Evolutionary conservation across 306 rosid genomes (phyloP).

Genomic region (Sophora flavescens): DNA sequence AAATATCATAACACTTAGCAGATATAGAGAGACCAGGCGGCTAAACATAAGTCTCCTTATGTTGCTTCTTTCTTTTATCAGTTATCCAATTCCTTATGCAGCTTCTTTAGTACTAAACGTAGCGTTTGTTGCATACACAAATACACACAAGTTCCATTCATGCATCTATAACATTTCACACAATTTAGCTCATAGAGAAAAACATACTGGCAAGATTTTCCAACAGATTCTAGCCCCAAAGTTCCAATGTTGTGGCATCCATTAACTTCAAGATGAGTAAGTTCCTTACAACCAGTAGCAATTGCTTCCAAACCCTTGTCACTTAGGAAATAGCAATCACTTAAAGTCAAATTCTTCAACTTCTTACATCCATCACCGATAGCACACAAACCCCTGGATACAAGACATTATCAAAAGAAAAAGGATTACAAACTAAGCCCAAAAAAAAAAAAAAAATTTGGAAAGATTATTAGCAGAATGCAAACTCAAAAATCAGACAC

Average conservation of each 20-base stretch:
- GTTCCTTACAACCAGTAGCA: conserved; percentile 91
- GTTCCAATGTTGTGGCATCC: conserved; percentile 97
- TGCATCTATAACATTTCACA: conserved; percentile 21
- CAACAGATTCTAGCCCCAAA: conserved; percentile 81
- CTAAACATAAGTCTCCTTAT: neutral
- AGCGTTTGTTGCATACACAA: conserved; percentile 4
- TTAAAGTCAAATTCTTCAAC: conserved; percentile 81
- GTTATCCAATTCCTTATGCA: conserved; percentile 11
- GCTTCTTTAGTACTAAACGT: conserved; percentile 11
- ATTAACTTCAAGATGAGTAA: conserved; percentile 89
- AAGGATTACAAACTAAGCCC: conserved; percentile 13
- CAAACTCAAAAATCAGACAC: neutral
- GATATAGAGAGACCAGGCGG: conserved; percentile 8
- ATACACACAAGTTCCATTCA: neutral
- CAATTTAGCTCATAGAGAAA: conserved; percentile 36
- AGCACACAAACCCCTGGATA: conserved; percentile 77
- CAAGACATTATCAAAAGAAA: conserved; percentile 30
- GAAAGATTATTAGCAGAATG: conserved; percentile 30
- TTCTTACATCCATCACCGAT: conserved; percentile 89
- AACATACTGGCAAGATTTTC: conserved; percentile 89
- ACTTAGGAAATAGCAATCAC: conserved; percentile 89
- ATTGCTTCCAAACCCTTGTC: conserved; percentile 94
- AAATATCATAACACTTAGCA: neutral
- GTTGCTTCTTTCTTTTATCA: neutral
- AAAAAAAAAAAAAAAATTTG: neutral